Percentiles rank a stretch among this genome's conserved stretches.
Conservation (phyloP, 345 rosid genomes). For the Syzygium grande region DNA sequence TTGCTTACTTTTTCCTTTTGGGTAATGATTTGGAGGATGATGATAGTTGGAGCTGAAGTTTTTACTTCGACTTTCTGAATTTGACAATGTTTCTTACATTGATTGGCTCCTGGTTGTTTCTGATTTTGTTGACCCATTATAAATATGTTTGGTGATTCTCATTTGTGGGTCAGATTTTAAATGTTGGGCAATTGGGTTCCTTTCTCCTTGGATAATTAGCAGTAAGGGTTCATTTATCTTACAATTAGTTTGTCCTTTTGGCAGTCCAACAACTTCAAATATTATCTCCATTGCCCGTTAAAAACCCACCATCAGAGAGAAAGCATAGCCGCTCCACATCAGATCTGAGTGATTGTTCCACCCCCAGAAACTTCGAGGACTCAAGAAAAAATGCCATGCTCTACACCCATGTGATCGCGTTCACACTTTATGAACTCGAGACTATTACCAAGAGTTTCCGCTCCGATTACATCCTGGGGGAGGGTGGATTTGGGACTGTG, state of each 20-base stretch:
- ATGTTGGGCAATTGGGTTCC: background rate
- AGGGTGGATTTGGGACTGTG: slow-evolving; percentile 96
- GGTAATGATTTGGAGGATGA: slow-evolving; percentile 3
- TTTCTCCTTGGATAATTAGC: background rate
- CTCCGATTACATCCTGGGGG: slow-evolving; percentile 88
- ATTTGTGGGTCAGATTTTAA: background rate
- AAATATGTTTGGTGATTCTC: background rate
- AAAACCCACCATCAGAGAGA: slow-evolving; percentile 28
- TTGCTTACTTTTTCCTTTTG: background rate
- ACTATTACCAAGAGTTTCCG: slow-evolving; percentile 98
- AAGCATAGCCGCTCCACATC: slow-evolving; percentile 69
- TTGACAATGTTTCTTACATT: background rate
- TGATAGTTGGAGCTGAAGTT: background rate
- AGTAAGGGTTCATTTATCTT: background rate
- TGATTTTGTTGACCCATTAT: background rate
- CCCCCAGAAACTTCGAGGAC: slow-evolving; percentile 59
- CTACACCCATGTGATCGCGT: slow-evolving; percentile 75
- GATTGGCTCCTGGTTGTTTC: background rate
- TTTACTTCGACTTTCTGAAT: background rate
- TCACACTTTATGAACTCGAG: slow-evolving; percentile 83
- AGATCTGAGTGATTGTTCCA: slow-evolving; percentile 88
- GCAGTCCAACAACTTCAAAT: slow-evolving; percentile 74
- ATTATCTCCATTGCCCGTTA: slow-evolving; percentile 25
- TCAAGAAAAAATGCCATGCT: slow-evolving; percentile 54
- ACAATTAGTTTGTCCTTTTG: background rate